Conservation (phyloP, 495 filamentous ascomycete species). For the Copromyces sp. region DNA sequence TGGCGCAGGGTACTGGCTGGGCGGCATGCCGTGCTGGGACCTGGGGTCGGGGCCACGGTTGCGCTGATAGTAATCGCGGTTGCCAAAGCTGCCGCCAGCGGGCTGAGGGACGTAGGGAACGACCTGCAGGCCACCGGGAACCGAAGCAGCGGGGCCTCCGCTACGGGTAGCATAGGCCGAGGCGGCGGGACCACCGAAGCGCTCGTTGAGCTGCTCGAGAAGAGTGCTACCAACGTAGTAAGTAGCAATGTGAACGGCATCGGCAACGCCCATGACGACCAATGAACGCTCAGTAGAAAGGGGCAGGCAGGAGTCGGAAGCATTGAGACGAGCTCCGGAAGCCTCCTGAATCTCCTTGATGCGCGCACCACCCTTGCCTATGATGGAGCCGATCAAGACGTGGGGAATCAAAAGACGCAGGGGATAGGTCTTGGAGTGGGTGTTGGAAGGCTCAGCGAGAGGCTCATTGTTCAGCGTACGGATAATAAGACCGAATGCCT, state of each 20-base stretch:
- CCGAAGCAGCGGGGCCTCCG: conserved; percentile 81
- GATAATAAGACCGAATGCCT: conserved; percentile 98
- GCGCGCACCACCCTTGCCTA: conserved; percentile 86
- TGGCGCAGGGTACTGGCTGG: conserved; percentile 33
- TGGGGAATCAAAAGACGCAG: conserved; percentile 92
- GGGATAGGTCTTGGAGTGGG: conserved; percentile 94
- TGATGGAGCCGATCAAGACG: conserved; percentile 96
- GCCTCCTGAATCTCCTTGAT: conserved; percentile 99
- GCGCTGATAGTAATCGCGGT: conserved; percentile 64
- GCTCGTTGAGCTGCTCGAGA: conserved; percentile 89
- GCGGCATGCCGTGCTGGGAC: conserved; percentile 39
- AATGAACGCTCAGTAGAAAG: conserved; percentile 91
- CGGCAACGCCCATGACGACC: conserved; percentile 83
- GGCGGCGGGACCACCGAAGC: conserved; percentile 90
- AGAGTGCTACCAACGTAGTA: conserved; percentile 97
- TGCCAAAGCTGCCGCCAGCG: conserved; percentile 81
- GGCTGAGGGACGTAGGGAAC: conserved; percentile 91
- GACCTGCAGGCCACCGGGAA: conserved; percentile 96
- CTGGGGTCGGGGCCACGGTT: conserved; percentile 63
- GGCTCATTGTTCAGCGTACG: conserved; percentile 96
- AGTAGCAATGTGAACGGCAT: conserved; percentile 95
- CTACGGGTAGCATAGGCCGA: conserved; percentile 95
- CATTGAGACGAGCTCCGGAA: conserved; percentile 91
- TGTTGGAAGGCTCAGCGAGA: conserved; percentile 70
- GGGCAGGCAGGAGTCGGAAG: conserved; percentile 87